Conservation (phyloP, 176 grass and related monocot species). For the Paspalum vaginatum region DNA sequence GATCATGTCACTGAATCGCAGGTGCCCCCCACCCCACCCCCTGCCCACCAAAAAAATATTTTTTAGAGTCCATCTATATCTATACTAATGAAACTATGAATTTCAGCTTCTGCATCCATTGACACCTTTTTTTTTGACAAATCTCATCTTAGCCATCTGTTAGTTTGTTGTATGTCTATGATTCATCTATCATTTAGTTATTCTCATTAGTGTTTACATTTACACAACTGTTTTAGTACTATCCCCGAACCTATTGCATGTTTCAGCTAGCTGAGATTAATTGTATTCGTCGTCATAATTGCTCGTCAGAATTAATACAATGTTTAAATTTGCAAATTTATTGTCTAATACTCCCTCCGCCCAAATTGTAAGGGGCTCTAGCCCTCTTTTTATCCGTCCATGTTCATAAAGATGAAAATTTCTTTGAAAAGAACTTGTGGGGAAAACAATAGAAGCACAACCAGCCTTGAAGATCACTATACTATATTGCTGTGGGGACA, state of each 20-base stretch:
- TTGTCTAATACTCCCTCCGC: no score
- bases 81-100: not conserved
- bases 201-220: not conserved
- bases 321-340: not conserved
- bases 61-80: not conserved
- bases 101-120: not conserved
- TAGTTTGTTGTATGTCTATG: not conserved
- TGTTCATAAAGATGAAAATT: no score
- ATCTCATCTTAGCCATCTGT: not conserved
- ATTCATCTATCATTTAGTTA: not conserved
- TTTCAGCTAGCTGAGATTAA: not conserved
- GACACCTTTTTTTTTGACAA: not conserved
- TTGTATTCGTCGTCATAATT: not conserved
- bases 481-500: not conserved
- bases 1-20: slow-evolving; percentile 98
- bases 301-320: slow-evolving; percentile 6
- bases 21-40: slow-evolving; percentile 38
- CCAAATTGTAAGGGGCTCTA: no score
- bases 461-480: not conserved
- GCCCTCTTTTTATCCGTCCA: no score
- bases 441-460: not conserved
- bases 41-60: not conserved
- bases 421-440: not conserved
- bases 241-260: not conserved
- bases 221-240: not conserved